phyloP scores from a whole-genome alignment of 2,329 filamentous ascomycete genomes.

The Aspergillus quadricinctus region DNA sequence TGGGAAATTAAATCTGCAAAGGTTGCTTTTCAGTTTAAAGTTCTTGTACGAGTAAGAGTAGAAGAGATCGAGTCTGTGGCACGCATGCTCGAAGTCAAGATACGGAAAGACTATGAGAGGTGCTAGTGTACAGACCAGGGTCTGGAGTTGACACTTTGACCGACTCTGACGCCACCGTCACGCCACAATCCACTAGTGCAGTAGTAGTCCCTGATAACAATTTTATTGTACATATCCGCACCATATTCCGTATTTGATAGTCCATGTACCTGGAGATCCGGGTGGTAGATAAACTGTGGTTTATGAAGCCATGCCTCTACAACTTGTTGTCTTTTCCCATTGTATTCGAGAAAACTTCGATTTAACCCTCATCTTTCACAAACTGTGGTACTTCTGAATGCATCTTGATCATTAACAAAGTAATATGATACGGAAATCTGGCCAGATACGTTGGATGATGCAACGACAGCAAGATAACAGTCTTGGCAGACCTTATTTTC shows the following conservation, averaged over 20 bases:
- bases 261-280: neutral
- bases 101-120: neutral
- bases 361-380: neutral
- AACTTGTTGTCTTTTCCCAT: neutral
- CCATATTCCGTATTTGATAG: neutral
- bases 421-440: neutral
- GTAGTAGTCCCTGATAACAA: neutral
- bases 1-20: neutral
- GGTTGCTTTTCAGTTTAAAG: neutral
- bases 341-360: no score
- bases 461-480: neutral
- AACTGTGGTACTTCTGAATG: neutral
- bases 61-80: neutral
- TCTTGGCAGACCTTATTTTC: neutral
- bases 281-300: neutral
- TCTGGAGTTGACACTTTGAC: neutral
- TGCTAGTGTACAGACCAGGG: neutral
- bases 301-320: neutral
- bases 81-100: neutral
- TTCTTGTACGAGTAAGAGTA: neutral
- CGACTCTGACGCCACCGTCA: neutral
- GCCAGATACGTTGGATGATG: neutral
- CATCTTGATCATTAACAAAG: neutral
- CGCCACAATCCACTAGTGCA: neutral
- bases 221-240: neutral